Evolutionary conservation across 2,329 filamentous ascomycete genomes (phyloP).

Genomic region (Xylaria sp.): DNA sequence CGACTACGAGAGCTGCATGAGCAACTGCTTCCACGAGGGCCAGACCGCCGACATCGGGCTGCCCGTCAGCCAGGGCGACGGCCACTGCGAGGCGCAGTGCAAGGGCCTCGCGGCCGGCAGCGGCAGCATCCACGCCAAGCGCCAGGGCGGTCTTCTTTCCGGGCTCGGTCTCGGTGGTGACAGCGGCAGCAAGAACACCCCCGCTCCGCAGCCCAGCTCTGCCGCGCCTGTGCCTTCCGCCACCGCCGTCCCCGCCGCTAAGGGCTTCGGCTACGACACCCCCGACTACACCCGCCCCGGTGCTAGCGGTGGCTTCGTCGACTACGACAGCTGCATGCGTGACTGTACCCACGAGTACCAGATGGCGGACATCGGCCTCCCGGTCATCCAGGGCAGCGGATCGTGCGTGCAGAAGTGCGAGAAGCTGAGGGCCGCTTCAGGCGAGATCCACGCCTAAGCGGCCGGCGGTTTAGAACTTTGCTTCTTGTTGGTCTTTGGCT

Average conservation of each 20-base stretch:
- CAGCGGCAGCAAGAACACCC: too few species aligned
- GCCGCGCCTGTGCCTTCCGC: neutral
- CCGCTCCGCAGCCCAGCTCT: too few species aligned
- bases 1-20: constrained; percentile 14
- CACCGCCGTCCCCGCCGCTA: neutral
- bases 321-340: constrained; percentile 13
- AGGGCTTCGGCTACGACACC: neutral
- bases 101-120: neutral
- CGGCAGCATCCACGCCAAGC: too few species aligned
- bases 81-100: constrained; percentile 13
- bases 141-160: too few species aligned
- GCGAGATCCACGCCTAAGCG: neutral
- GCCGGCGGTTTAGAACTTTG: too few species aligned
- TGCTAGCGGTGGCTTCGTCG: neutral
- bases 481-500: too few species aligned
- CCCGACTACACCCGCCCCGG: neutral
- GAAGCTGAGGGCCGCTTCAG: neutral
- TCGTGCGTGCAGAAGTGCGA: neutral
- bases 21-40: constrained; percentile 16
- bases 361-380: neutral
- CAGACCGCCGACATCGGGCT: constrained; percentile 13
- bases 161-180: too few species aligned
- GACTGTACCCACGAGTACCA: constrained; percentile 1
- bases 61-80: constrained; percentile 9
- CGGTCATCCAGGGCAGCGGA: neutral